Percentiles rank a stretch among this genome's conserved stretches.
These are phyloP conservation scores for Eucalyptus albens DNA, from an alignment of 345 rosid species.

Conservation along the genomic window DNA sequence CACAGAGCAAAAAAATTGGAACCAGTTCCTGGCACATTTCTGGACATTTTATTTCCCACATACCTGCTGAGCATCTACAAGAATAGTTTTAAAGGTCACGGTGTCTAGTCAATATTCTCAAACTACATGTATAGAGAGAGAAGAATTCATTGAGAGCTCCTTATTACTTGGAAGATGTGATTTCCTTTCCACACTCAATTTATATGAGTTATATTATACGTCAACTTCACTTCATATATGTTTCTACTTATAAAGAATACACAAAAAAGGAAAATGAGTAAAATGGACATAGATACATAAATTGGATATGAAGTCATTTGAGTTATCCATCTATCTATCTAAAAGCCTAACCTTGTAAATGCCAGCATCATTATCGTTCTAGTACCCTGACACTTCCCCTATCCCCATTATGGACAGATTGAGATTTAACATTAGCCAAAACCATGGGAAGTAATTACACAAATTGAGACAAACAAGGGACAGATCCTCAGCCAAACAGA, in stretches of 20 bases:
- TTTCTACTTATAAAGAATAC: background rate
- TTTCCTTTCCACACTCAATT: background rate
- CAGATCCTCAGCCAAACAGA: background rate
- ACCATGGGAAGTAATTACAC: background rate
- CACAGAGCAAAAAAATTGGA: background rate
- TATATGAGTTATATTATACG: background rate
- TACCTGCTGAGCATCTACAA: background rate
- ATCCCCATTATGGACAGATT: background rate
- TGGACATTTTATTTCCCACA: background rate
- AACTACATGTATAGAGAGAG: background rate
- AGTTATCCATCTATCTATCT: background rate
- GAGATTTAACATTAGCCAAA: background rate
- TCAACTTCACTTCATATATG: background rate
- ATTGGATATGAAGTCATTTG: background rate
- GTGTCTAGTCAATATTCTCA: background rate
- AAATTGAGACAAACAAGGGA: background rate
- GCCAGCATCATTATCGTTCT: background rate
- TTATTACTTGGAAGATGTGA: background rate
- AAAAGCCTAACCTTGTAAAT: background rate
- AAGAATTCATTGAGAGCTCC: background rate
- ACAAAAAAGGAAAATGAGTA: background rate
- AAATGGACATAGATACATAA: background rate
- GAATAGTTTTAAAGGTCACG: background rate
- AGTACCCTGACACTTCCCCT: background rate
- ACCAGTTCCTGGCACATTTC: background rate